Conservation (phyloP, 768 basidiomycete genomes). For the Tremella mesenterica region DNA sequence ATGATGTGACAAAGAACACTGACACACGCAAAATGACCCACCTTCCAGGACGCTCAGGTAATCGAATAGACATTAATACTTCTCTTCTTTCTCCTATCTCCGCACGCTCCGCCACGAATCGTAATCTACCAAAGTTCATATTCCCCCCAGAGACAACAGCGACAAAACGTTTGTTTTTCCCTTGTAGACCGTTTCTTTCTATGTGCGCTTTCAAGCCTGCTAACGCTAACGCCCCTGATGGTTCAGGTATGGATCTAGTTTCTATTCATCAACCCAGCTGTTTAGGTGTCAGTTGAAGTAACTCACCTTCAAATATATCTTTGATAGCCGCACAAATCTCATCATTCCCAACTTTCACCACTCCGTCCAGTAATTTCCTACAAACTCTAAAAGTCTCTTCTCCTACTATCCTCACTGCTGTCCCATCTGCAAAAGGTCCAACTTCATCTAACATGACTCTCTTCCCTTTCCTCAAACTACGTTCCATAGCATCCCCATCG, state of each 20-base stretch:
- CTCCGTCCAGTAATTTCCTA: constrained; percentile 66
- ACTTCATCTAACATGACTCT: constrained; percentile 78
- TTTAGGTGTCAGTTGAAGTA: not conserved
- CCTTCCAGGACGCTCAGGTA: constrained; percentile 90
- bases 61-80: constrained; percentile 83
- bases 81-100: constrained; percentile 93
- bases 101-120: constrained; percentile 97
- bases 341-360: constrained; percentile 83
- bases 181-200: constrained; percentile 65
- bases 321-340: constrained; percentile 98
- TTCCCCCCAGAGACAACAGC: constrained; percentile 92
- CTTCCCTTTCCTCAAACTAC: constrained; percentile 69
- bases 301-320: constrained; percentile 89
- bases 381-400: constrained; percentile 92
- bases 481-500: constrained; percentile 89
- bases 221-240: constrained; percentile 83
- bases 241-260: constrained; percentile 91
- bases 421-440: constrained; percentile 94
- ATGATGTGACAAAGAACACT: not conserved
- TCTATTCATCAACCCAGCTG: constrained; percentile 50
- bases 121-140: constrained; percentile 94
- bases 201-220: constrained; percentile 89
- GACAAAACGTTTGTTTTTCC: constrained; percentile 78
- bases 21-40: constrained; percentile 41
- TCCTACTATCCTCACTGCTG: constrained; percentile 90